Percentiles rank a stretch among this genome's conserved stretches.
These are phyloP conservation scores for Lentinula boryana DNA, from an alignment of 768 basidiomycete genomes.

Conservation along the genomic window DNA sequence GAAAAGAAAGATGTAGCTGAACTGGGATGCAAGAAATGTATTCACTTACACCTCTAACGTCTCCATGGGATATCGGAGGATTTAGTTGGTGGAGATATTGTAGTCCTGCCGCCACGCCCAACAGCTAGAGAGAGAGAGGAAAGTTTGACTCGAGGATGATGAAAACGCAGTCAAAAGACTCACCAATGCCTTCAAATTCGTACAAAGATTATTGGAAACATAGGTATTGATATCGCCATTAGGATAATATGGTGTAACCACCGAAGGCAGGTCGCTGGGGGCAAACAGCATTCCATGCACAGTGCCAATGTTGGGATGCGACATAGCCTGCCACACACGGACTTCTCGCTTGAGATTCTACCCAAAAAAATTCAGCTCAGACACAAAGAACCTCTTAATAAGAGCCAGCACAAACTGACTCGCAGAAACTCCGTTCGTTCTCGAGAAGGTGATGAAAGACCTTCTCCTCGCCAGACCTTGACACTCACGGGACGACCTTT, in stretches of 20 bases:
- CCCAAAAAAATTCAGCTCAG: not conserved
- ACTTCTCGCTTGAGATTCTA: slow-evolving; percentile 6
- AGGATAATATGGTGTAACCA: slow-evolving; percentile 5
- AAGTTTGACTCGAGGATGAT: not conserved
- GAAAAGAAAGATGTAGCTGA: not conserved
- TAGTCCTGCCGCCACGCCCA: slow-evolving; percentile 3
- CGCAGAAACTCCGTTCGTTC: not conserved
- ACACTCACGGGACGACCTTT: not conserved
- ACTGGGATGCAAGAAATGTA: not conserved
- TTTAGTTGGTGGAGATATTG: slow-evolving; percentile 1
- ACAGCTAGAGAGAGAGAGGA: not conserved
- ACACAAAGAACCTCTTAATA: not conserved
- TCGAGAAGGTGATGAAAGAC: not conserved
- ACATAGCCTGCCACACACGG: not conserved
- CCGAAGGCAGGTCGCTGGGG: not conserved
- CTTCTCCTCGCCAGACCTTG: slow-evolving; percentile 1
- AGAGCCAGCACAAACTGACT: not conserved
- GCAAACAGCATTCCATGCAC: not conserved
- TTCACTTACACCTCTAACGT: slow-evolving; percentile 9
- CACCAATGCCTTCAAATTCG: not conserved
- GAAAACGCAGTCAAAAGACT: not conserved
- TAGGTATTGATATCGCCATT: slow-evolving; percentile 7
- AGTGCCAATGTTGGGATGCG: slow-evolving; percentile 5
- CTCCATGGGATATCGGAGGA: slow-evolving; percentile 8
- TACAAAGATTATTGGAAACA: slow-evolving; percentile 1